These are phyloP conservation scores for Mucor mucedo DNA, from an alignment of 371 early-diverging fungal genomes.

Conservation along the genomic window DNA sequence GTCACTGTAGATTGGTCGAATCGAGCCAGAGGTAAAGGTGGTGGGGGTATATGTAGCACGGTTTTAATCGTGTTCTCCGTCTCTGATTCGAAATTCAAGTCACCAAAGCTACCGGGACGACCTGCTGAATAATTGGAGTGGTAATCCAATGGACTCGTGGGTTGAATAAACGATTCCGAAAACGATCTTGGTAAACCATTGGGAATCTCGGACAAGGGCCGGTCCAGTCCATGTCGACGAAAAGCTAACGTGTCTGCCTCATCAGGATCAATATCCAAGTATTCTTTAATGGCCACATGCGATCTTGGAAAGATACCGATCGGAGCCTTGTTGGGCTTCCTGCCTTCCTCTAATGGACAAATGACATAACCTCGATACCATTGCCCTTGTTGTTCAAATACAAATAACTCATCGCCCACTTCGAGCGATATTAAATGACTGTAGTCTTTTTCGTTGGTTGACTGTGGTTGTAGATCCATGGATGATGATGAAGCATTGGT, in stretches of 20 bases:
- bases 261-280: slow-evolving; percentile 42
- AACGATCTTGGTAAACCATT: slow-evolving; percentile 32
- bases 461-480: slow-evolving; percentile 25
- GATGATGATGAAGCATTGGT: slow-evolving; percentile 37
- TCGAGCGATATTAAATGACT: slow-evolving; percentile 49
- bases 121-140: background rate
- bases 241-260: slow-evolving; percentile 20
- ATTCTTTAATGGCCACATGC: slow-evolving; percentile 62
- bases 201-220: slow-evolving; percentile 17
- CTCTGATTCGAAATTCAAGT: slow-evolving; percentile 22
- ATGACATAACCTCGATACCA: slow-evolving; percentile 77
- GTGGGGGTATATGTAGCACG: slow-evolving; percentile 33
- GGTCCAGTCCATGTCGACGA: slow-evolving; percentile 14
- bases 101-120: slow-evolving; percentile 30
- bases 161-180: slow-evolving; percentile 35
- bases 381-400: slow-evolving; percentile 57
- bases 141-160: background rate
- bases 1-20: slow-evolving; percentile 61
- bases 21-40: slow-evolving; percentile 53
- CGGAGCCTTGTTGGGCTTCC: slow-evolving; percentile 49
- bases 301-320: slow-evolving; percentile 69
- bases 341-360: slow-evolving; percentile 46
- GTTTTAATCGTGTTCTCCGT: slow-evolving; percentile 4
- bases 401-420: slow-evolving; percentile 62
- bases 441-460: slow-evolving; percentile 38